Conservation (phyloP, 2,329 filamentous ascomycete genomes). For the Apiospora arundinis region DNA sequence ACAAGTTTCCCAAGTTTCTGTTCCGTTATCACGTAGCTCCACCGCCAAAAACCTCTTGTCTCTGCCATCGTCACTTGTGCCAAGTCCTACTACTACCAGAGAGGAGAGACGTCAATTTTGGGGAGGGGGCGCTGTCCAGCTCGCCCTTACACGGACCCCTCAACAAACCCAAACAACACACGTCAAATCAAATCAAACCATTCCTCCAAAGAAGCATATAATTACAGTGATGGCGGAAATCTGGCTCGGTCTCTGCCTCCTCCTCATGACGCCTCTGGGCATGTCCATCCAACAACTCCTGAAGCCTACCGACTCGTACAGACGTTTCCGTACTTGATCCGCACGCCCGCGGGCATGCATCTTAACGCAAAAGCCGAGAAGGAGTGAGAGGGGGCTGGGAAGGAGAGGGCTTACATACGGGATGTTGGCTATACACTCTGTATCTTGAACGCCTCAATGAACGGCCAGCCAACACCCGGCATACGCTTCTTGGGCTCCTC, state of each 20-base stretch:
- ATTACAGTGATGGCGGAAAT: background rate
- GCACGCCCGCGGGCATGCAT: background rate
- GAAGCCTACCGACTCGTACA: slow-evolving; percentile 21
- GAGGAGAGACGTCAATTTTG: background rate
- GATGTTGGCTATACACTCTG: background rate
- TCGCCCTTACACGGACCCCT: background rate
- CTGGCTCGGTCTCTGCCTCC: slow-evolving; percentile 17
- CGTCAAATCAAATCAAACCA: background rate
- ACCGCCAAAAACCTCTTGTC: background rate
- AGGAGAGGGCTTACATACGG: background rate
- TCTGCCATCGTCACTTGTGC: background rate
- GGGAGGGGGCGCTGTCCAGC: slow-evolving; percentile 8
- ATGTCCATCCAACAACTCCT: slow-evolving; percentile 15
- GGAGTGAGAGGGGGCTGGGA: background rate
- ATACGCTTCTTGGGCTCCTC: background rate
- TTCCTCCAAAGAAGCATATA: too few species aligned
- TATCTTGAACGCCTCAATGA: background rate
- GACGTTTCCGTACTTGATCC: slow-evolving; percentile 4
- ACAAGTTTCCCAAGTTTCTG: too few species aligned
- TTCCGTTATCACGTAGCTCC: too few species aligned
- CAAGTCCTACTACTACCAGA: background rate
- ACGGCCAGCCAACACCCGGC: background rate
- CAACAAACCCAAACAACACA: background rate
- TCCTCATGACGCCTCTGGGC: slow-evolving; percentile 19
- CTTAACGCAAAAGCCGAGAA: background rate